phyloP scores from a whole-genome alignment of 2,329 filamentous ascomycete genomes.

The Neonectria faginata region DNA sequence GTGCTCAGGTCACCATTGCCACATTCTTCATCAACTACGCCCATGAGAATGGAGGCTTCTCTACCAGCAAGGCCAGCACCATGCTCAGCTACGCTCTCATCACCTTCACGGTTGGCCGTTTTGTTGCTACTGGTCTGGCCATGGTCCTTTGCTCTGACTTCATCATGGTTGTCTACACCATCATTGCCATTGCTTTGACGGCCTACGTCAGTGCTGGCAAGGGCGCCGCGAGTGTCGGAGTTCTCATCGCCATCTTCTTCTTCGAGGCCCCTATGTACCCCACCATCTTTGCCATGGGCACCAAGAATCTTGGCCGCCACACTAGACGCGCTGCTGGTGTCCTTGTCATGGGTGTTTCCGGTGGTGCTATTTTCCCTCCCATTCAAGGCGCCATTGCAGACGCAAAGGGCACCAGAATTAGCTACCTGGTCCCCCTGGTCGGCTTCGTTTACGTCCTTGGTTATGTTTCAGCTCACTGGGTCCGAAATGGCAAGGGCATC shows the following conservation, averaged over 20 bases:
- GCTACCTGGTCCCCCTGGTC: slow-evolving; percentile 40
- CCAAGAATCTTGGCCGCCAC: slow-evolving; percentile 79
- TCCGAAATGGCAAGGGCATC: slow-evolving; percentile 35
- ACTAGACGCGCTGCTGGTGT: slow-evolving; percentile 82
- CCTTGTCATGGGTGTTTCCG: slow-evolving; percentile 75
- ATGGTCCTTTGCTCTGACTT: slow-evolving; percentile 73
- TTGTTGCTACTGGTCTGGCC: slow-evolving; percentile 73
- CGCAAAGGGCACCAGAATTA: slow-evolving; percentile 39
- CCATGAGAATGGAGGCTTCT: slow-evolving; percentile 67
- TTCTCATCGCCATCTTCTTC: slow-evolving; percentile 79
- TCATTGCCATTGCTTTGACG: slow-evolving; percentile 71
- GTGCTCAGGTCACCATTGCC: slow-evolving; percentile 75
- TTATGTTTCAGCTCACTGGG: slow-evolving; percentile 37
- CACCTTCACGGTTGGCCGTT: slow-evolving; percentile 79
- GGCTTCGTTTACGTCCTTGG: slow-evolving; percentile 43
- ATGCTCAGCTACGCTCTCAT: slow-evolving; percentile 81
- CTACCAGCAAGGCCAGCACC: slow-evolving; percentile 64
- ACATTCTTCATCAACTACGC: slow-evolving; percentile 80
- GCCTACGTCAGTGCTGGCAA: slow-evolving; percentile 58
- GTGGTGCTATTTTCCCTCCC: slow-evolving; percentile 65
- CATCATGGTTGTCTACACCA: slow-evolving; percentile 73
- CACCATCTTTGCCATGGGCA: slow-evolving; percentile 81
- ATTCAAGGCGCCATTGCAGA: slow-evolving; percentile 39
- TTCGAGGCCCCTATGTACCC: slow-evolving; percentile 86
- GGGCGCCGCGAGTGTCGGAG: slow-evolving; percentile 63